phyloP scores from a whole-genome alignment of 345 rosid species.

The Eucalyptus sp. region DNA sequence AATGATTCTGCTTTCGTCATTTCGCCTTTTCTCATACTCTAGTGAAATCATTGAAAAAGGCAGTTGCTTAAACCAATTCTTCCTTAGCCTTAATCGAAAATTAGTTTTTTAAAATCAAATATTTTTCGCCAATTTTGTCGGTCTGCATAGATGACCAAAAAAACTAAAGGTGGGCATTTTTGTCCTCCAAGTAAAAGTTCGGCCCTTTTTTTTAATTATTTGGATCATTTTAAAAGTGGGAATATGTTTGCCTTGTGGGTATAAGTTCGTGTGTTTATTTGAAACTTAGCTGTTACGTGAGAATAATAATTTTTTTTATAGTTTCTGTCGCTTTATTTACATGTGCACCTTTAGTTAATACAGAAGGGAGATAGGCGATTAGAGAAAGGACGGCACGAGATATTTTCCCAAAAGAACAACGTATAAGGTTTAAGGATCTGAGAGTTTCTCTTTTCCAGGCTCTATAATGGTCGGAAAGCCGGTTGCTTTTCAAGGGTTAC shows the following conservation, averaged over 20 bases:
- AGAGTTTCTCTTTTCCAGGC: background rate
- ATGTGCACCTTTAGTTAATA: background rate
- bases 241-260: background rate
- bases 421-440: background rate
- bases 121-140: background rate
- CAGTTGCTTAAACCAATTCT: background rate
- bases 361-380: background rate
- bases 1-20: background rate
- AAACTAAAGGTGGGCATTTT: background rate
- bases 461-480: background rate
- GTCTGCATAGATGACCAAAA: background rate
- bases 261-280: background rate
- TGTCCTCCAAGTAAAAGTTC: background rate
- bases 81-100: background rate
- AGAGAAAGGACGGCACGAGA: background rate
- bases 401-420: background rate
- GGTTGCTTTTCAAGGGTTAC: background rate
- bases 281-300: background rate
- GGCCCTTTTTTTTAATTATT: too few relatives aligned
- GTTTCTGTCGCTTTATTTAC: background rate
- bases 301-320: background rate
- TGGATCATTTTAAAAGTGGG: background rate
- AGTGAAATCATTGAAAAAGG: background rate
- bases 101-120: background rate
- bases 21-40: background rate